A percentile compares a stretch with the other conserved stretches of the same genome.
These are phyloP conservation scores for Bacterosira constricta DNA, from an alignment of 108 stramenopile species.

Conservation along the genomic window DNA sequence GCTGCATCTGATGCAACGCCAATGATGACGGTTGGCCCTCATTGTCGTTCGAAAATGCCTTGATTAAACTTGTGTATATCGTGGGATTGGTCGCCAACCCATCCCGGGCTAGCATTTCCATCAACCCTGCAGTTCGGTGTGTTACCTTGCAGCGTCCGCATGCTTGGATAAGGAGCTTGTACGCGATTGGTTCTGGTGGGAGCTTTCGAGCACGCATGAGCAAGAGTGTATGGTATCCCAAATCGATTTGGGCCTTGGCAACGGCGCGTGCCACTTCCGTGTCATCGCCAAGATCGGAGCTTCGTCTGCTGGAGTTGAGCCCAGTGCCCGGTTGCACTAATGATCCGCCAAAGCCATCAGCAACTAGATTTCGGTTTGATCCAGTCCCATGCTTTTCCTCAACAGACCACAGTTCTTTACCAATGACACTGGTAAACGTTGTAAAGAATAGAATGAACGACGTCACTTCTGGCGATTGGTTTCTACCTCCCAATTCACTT, in stretches of 20 bases:
- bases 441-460: constrained; percentile 78
- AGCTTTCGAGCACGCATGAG: constrained; percentile 60
- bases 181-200: constrained; percentile 58
- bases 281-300: constrained; percentile 44
- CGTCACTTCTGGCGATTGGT: constrained; percentile 62
- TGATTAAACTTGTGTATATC: constrained; percentile 66
- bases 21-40: constrained; percentile 14
- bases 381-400: constrained; percentile 15
- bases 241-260: constrained; percentile 75
- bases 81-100: constrained; percentile 67
- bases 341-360: constrained; percentile 1
- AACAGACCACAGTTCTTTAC: constrained; percentile 44
- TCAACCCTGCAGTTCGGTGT: constrained; percentile 63
- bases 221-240: constrained; percentile 70
- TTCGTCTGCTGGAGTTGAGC: constrained; percentile 1
- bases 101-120: constrained; percentile 67
- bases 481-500: constrained; percentile 39
- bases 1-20: not conserved
- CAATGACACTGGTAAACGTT: constrained; percentile 70
- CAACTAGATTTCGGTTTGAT: not conserved
- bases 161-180: constrained; percentile 79
- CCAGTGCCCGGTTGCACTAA: not conserved
- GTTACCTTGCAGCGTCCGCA: constrained; percentile 79
- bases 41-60: constrained; percentile 58
- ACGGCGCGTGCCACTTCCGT: constrained; percentile 72